Evolutionary conservation across 1,139 yeast genomes (phyloP), one percentile per base, ranked within the genome.

Genomic region (Spencermartinsiella ligniputridi): DNA sequence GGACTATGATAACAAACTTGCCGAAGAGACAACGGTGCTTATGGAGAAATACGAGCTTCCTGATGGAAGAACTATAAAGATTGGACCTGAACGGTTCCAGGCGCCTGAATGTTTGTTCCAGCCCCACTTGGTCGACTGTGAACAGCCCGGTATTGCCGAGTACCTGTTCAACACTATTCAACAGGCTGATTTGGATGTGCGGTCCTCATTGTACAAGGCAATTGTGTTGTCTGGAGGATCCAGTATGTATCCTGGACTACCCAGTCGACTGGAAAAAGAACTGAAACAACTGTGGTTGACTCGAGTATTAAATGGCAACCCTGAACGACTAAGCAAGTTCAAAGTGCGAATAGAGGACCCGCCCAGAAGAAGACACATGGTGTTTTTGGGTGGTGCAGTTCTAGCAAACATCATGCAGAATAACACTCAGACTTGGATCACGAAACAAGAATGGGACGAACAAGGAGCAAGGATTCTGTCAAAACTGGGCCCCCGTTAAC

Each of bases 351-450:
- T 92, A 60, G 98, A 92, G 67, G 98, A 92, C 64, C 98, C 98
- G 39, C 99, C 99, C 57, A 82, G 97, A 74, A 87, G 99, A 75
- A 84, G 92, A 66, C 97, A 94, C 67, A 92, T 92, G 97, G 99
- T 92, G 36, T 92, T 92, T 68, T 83, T 92, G 55, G 99, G 99
- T 57, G 99, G 99, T 61, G 98, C 98, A 4, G 98, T 92, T 16
- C 75, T 92, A 62, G 98, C 99, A 30, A 89, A 86, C 61, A 92
- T 92, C 58, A 92, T 94, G 97, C 95, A 95, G 39, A 96, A 92
- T 65, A 92, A 90, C 67, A 97, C 90, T 53, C 96, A 89, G 62
- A 86, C 92, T 96, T 90, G 99, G 99, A 79, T 94, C 58, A 75
- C 90, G 46, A 89, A 85, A 65, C 87, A 84, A 63, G 99, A 92